A percentile compares a stretch with the other conserved stretches of the same genome.
phyloP scores from a whole-genome alignment of 2,329 filamentous ascomycete species.

The Apiospora phragmitis region DNA sequence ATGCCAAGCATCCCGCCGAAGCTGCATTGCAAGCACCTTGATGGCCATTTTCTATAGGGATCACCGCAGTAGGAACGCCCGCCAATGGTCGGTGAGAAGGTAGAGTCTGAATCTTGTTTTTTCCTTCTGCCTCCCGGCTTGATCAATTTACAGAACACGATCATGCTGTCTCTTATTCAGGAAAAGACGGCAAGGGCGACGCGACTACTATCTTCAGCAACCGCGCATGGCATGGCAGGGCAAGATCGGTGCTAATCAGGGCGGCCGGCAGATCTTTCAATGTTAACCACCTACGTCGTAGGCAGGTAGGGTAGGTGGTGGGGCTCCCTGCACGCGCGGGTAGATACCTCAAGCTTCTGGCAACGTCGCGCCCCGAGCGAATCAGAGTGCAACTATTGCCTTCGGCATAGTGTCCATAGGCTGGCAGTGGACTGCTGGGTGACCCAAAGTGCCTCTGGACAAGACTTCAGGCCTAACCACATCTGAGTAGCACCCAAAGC shows the following conservation, averaged over 20 bases:
- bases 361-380: neutral
- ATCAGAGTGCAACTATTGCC: neutral
- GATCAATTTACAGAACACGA: neutral
- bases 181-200: neutral
- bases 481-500: neutral
- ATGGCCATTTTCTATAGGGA: neutral
- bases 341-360: neutral
- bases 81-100: conserved; percentile 5
- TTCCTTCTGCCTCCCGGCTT: neutral
- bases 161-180: neutral
- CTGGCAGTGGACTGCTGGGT: neutral
- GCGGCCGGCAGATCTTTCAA: neutral
- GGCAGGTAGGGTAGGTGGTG: neutral
- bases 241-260: neutral
- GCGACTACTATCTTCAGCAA: neutral
- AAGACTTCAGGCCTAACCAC: neutral
- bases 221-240: neutral
- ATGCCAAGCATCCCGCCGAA: conserved; percentile 6
- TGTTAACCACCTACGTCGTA: neutral
- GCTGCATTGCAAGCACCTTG: neutral
- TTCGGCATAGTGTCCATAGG: neutral
- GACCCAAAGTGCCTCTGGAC: neutral
- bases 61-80: neutral
- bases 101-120: neutral
- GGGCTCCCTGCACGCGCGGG: neutral